phyloP scores from a whole-genome alignment of 2,329 filamentous ascomycete species.

The Cercospora beticola region DNA sequence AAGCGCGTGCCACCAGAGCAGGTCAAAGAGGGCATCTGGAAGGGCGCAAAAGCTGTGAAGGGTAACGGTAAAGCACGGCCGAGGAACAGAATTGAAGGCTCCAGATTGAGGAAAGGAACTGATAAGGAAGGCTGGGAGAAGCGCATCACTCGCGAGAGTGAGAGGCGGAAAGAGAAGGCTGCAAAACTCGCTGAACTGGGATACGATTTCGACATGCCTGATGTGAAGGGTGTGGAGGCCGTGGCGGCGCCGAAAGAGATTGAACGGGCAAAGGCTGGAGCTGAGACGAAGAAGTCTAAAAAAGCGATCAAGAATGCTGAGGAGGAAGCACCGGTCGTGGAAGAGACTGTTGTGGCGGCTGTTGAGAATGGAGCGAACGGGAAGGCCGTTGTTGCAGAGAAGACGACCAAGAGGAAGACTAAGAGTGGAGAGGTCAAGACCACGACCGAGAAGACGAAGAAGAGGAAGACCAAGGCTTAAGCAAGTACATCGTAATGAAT shows the following conservation, averaged over 20 bases:
- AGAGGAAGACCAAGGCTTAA: slow-evolving; percentile 23
- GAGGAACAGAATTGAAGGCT: slow-evolving; percentile 80
- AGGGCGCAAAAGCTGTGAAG: slow-evolving; percentile 60
- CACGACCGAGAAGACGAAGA: slow-evolving; percentile 21
- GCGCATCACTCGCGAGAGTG: slow-evolving; percentile 71
- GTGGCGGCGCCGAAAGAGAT: slow-evolving; percentile 46
- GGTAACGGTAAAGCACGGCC: slow-evolving; percentile 81
- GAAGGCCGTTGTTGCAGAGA: slow-evolving; percentile 18
- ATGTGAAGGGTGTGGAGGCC: slow-evolving; percentile 63
- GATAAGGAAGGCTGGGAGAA: slow-evolving; percentile 76
- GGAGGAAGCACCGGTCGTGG: slow-evolving; percentile 16
- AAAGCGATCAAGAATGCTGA: slow-evolving; percentile 18
- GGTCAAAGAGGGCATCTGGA: slow-evolving; percentile 79
- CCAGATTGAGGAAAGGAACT: slow-evolving; percentile 69
- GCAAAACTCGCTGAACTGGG: slow-evolving; percentile 76
- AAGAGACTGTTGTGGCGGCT: slow-evolving; percentile 15
- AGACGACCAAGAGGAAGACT: slow-evolving; percentile 26
- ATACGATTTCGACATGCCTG: slow-evolving; percentile 77
- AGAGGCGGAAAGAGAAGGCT: slow-evolving; percentile 65
- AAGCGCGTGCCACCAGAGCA: slow-evolving; percentile 73
- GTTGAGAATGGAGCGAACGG: slow-evolving; percentile 10
- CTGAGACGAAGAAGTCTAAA: slow-evolving; percentile 34
- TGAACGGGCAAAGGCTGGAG: slow-evolving; percentile 33
- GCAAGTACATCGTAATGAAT: background rate
- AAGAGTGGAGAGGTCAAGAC: slow-evolving; percentile 15